These are phyloP conservation scores for Fusarium fujikuroi DNA, from an alignment of 2,329 filamentous ascomycete species.

Conservation along the genomic window DNA sequence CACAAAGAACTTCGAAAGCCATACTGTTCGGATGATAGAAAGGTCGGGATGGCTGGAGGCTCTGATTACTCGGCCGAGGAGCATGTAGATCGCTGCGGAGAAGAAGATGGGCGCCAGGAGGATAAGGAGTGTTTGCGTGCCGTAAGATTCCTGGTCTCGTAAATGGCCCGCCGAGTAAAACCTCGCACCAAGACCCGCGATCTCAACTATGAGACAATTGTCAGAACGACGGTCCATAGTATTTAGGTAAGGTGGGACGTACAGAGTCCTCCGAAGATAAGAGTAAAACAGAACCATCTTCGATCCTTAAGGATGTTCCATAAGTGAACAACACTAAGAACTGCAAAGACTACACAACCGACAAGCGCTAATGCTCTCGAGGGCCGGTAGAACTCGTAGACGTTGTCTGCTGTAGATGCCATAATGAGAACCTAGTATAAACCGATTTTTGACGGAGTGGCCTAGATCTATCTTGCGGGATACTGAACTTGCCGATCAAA, in stretches of 20 bases:
- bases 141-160: neutral
- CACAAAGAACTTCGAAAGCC: neutral
- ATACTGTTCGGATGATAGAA: neutral
- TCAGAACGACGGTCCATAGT: accelerated
- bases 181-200: neutral
- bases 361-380: neutral
- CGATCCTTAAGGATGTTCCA: no score
- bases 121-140: neutral
- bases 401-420: neutral
- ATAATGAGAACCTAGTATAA: neutral
- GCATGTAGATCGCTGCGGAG: neutral
- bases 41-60: neutral
- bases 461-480: no score
- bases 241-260: accelerated
- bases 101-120: neutral
- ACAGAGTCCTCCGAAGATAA: neutral
- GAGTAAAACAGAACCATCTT: neutral
- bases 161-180: neutral
- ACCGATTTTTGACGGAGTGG: no score
- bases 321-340: neutral
- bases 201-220: neutral
- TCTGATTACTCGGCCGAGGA: neutral
- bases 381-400: neutral
- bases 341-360: neutral
- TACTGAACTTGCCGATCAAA: no score